These are phyloP conservation scores for Trichophyton verrucosum DNA, from an alignment of 2,329 filamentous ascomycete species.

Conservation along the genomic window DNA sequence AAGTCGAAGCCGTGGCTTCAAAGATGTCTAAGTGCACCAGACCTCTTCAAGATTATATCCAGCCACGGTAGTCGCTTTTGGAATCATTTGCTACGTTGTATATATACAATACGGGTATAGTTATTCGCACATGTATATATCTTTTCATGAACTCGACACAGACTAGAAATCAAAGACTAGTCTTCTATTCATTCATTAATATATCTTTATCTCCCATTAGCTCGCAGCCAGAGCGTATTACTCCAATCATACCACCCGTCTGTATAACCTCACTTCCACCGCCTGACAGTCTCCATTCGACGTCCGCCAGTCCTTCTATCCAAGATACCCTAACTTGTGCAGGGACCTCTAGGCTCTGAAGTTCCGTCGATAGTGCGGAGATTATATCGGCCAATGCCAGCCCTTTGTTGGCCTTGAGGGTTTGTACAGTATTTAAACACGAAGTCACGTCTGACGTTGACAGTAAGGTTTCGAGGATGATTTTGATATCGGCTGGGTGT, in stretches of 20 bases:
- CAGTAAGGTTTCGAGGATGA: constrained; percentile 73
- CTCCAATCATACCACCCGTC: constrained; percentile 83
- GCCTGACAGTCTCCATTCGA: constrained; percentile 81
- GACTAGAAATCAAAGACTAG: neutral
- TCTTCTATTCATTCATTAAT: constrained; percentile 7
- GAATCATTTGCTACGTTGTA: no score
- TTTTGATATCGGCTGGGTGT: constrained; percentile 73
- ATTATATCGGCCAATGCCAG: constrained; percentile 89
- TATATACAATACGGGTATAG: neutral
- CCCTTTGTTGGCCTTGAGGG: constrained; percentile 72
- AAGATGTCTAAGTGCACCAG: neutral
- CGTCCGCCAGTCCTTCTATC: constrained; percentile 80
- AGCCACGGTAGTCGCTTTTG: neutral
- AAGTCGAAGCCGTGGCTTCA: constrained; percentile 58
- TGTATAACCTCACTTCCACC: constrained; percentile 80
- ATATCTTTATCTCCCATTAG: constrained; percentile 41
- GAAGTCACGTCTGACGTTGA: constrained; percentile 77
- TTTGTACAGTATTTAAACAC: constrained; percentile 76
- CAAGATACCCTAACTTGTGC: constrained; percentile 79
- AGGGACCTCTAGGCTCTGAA: constrained; percentile 70
- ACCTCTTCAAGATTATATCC: constrained; percentile 6
- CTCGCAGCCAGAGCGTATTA: constrained; percentile 76
- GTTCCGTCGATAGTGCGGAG: constrained; percentile 69
- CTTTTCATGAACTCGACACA: no score
- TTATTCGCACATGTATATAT: no score